A percentile compares a stretch with the other conserved stretches of the same genome.
These are phyloP conservation scores for Yamadazyma taylorii DNA, from an alignment of 1,139 yeast species.

Conservation along the genomic window DNA sequence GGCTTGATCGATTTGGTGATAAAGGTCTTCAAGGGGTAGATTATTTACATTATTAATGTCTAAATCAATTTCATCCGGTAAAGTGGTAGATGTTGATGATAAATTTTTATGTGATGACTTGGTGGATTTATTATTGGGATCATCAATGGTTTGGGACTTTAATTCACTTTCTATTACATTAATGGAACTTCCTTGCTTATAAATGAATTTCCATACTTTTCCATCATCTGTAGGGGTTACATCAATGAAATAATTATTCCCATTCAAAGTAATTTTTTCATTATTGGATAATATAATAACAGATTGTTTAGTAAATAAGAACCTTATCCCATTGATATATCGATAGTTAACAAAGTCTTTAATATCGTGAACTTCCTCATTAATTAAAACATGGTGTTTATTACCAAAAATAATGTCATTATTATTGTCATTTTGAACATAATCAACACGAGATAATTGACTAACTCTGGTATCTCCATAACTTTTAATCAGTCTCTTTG, in stretches of 20 bases:
- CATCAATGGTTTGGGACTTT: conserved; percentile 6
- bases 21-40: conserved; percentile 7
- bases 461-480: not conserved
- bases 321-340: not conserved
- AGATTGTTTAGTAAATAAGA: conserved; percentile 1
- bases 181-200: conserved; percentile 10
- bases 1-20: conserved; percentile 2
- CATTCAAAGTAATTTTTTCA: conserved; percentile 1
- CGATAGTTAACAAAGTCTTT: not conserved
- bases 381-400: not conserved
- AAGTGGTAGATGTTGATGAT: too few species aligned
- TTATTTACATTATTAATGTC: conserved; percentile 3
- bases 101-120: too few species aligned
- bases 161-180: conserved; percentile 5
- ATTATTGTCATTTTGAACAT: not conserved
- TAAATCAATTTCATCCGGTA: conserved; percentile 6
- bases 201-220: conserved; percentile 7
- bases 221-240: conserved; percentile 3
- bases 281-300: not conserved
- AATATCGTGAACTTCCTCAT: not conserved
- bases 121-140: too few species aligned
- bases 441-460: too few species aligned
- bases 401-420: not conserved
- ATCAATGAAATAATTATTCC: conserved; percentile 5
- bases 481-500: not conserved